These are phyloP conservation scores for Aspergillus sp. DNA, from an alignment of 2,329 filamentous ascomycete species.

Conservation along the genomic window DNA sequence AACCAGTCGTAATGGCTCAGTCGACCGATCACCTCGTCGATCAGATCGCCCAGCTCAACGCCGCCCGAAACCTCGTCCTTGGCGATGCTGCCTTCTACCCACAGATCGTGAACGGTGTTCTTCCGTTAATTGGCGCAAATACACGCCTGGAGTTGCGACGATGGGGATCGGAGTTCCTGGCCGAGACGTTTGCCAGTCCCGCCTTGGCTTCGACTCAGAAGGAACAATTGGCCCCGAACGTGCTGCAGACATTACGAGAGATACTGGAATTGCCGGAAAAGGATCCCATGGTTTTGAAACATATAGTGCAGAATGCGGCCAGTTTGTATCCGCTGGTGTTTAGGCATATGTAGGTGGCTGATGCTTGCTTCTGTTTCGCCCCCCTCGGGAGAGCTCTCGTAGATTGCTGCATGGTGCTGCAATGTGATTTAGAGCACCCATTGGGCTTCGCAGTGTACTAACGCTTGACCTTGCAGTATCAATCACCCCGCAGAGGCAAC, in stretches of 20 bases:
- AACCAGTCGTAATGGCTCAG: constrained; percentile 54
- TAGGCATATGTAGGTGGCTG: constrained; percentile 82
- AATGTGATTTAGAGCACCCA: background rate
- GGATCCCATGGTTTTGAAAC: constrained; percentile 79
- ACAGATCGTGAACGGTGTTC: constrained; percentile 85
- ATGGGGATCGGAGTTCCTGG: constrained; percentile 96
- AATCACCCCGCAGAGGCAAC: constrained; percentile 78
- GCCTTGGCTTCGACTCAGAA: constrained; percentile 75
- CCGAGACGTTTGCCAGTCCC: constrained; percentile 95
- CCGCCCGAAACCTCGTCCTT: constrained; percentile 85
- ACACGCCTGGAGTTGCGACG: constrained; percentile 78
- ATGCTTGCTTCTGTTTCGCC: constrained; percentile 24
- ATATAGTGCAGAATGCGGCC: constrained; percentile 81
- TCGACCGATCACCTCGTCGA: constrained; percentile 64
- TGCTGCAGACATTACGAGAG: constrained; percentile 73
- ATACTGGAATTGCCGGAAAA: constrained; percentile 72
- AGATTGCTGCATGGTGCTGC: constrained; percentile 17
- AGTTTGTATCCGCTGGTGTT: constrained; percentile 92
- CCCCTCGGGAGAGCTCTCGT: constrained; percentile 19
- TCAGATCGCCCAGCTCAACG: constrained; percentile 84
- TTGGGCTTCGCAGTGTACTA: constrained; percentile 23
- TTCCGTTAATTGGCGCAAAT: constrained; percentile 82
- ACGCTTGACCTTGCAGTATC: constrained; percentile 62
- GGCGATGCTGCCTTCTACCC: constrained; percentile 85
- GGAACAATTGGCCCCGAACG: constrained; percentile 72